Evolutionary conservation across 1,284 basidiomycete genomes (phyloP).

Genomic region (Malassezia equina): DNA sequence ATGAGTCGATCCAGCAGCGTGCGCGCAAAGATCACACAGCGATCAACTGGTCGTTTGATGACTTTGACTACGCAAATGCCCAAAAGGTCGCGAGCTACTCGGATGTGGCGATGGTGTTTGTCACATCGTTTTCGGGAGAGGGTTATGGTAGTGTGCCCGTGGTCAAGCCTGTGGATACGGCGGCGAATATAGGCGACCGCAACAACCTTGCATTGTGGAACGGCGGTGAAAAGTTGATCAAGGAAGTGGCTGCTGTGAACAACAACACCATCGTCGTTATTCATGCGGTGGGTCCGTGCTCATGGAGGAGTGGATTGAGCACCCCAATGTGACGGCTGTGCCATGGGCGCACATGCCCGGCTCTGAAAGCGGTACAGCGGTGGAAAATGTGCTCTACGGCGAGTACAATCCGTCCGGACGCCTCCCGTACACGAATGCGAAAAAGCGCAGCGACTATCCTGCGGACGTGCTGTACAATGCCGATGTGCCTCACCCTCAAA

Average conservation of each 20-base stretch:
- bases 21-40: slow-evolving; percentile 55
- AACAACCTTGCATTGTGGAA: slow-evolving; percentile 73
- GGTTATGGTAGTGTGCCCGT: slow-evolving; percentile 15
- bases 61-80: slow-evolving; percentile 51
- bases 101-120: slow-evolving; percentile 57
- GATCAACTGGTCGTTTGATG: slow-evolving; percentile 54
- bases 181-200: slow-evolving; percentile 61
- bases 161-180: slow-evolving; percentile 52
- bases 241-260: slow-evolving; percentile 26
- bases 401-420: slow-evolving; percentile 33
- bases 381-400: slow-evolving; percentile 34
- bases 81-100: slow-evolving; percentile 29
- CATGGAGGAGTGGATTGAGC: slow-evolving; percentile 29
- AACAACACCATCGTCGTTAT: slow-evolving; percentile 40
- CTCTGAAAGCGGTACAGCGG: slow-evolving; percentile 28
- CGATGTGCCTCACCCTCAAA: slow-evolving; percentile 27
- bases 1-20: slow-evolving; percentile 60
- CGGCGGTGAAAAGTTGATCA: slow-evolving; percentile 55
- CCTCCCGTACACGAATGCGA: slow-evolving; percentile 38
- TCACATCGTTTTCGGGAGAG: slow-evolving; percentile 47
- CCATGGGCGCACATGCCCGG: slow-evolving; percentile 32
- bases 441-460: slow-evolving; percentile 17
- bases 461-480: slow-evolving; percentile 29
- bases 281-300: slow-evolving; percentile 28
- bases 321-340: slow-evolving; percentile 40